A percentile compares a stretch with the other conserved stretches of the same genome.
phyloP scores from a whole-genome alignment of 2,329 filamentous ascomycete species.

The Hymenotorrendiella dingleyae region DNA sequence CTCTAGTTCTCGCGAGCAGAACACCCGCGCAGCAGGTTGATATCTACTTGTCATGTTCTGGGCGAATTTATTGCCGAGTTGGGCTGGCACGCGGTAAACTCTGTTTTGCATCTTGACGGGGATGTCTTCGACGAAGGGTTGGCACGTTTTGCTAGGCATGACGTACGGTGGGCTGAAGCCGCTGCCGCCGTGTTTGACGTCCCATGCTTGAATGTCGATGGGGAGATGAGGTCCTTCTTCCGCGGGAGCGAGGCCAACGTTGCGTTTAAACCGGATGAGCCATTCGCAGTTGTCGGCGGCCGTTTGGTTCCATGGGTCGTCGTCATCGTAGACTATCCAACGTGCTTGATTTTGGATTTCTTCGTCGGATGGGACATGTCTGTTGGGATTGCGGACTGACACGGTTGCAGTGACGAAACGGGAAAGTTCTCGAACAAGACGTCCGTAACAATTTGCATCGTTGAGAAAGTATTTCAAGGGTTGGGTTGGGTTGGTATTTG shows the following conservation, averaged over 20 bases:
- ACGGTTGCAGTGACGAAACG: constrained; percentile 48
- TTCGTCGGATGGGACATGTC: constrained; percentile 51
- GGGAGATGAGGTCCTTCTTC: constrained; percentile 46
- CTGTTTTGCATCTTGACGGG: constrained; percentile 28
- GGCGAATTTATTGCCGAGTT: constrained; percentile 44
- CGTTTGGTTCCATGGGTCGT: constrained; percentile 60
- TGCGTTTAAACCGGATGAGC: constrained; percentile 56
- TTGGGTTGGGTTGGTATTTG: constrained; percentile 24
- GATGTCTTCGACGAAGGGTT: constrained; percentile 32
- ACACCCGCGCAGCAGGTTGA: constrained; percentile 44
- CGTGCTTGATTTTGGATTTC: constrained; percentile 59
- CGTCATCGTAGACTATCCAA: constrained; percentile 59
- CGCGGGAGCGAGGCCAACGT: constrained; percentile 45
- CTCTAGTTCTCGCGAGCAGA: constrained; percentile 55
- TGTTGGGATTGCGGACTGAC: constrained; percentile 55
- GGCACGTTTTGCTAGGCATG: constrained; percentile 36
- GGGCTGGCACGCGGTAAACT: constrained; percentile 38
- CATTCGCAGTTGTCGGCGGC: constrained; percentile 59
- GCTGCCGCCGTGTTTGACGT: constrained; percentile 43
- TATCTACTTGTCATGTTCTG: constrained; percentile 39
- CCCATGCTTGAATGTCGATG: constrained; percentile 36
- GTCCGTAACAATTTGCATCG: constrained; percentile 55
- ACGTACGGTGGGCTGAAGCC: constrained; percentile 52
- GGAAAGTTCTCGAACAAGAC: constrained; percentile 47
- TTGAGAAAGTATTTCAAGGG: constrained; percentile 43